A percentile compares a stretch with the other conserved stretches of the same genome.
phyloP scores from a whole-genome alignment of 768 basidiomycete species.

The Suillus placidus region DNA sequence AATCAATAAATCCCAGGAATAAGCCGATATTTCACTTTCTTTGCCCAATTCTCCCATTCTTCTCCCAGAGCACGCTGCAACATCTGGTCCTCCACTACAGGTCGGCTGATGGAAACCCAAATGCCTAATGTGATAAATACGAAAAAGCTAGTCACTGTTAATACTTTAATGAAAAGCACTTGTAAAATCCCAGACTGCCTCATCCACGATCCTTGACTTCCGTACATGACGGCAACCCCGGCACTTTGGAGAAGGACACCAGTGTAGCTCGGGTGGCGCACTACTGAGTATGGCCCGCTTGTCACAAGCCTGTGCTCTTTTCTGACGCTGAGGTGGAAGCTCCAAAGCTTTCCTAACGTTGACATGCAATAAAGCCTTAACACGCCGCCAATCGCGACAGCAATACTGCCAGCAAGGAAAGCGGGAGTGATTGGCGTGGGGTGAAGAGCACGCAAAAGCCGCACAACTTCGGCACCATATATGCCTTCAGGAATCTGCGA shows the following conservation, averaged over 20 bases:
- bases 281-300: slow-evolving; percentile 25
- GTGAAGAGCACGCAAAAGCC: background rate
- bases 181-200: slow-evolving; percentile 1
- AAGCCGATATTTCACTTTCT: slow-evolving; percentile 9
- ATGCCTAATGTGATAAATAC: background rate
- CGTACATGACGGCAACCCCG: background rate
- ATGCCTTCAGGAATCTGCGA: background rate
- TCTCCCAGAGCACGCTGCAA: slow-evolving; percentile 12
- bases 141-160: background rate
- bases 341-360: slow-evolving; percentile 29
- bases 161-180: background rate
- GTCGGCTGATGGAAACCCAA: slow-evolving; percentile 11
- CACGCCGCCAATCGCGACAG: slow-evolving; percentile 21
- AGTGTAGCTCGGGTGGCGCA: slow-evolving; percentile 27
- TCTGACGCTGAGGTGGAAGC: slow-evolving; percentile 28
- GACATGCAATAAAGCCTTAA: slow-evolving; percentile 29
- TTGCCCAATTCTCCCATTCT: slow-evolving; percentile 15
- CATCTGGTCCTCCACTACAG: slow-evolving; percentile 17
- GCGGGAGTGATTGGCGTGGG: slow-evolving; percentile 10
- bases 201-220: background rate
- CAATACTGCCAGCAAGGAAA: slow-evolving; percentile 19
- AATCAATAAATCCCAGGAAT: slow-evolving; percentile 11
- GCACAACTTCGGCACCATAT: background rate
- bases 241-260: background rate
- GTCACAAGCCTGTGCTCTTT: slow-evolving; percentile 30